A percentile compares a stretch with the other conserved stretches of the same genome.
These are phyloP conservation scores for Marsdenia floribunda DNA, from an alignment of 257 asterid species.

Conservation along the genomic window DNA sequence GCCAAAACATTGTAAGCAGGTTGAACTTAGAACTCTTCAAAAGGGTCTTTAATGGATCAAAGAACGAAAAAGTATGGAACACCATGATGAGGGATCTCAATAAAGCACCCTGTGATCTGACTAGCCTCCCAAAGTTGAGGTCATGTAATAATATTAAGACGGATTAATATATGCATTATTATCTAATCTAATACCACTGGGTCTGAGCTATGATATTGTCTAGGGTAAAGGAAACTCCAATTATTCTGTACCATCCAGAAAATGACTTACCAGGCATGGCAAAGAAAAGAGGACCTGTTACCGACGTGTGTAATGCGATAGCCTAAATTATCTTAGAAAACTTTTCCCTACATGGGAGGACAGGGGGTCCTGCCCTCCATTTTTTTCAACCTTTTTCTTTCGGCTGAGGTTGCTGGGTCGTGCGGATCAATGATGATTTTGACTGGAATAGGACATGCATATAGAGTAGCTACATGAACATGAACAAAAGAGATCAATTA, in stretches of 20 bases:
- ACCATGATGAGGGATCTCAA: not conserved
- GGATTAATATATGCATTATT: not conserved
- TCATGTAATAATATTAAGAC: not conserved
- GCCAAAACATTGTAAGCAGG: not conserved
- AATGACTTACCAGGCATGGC: not conserved
- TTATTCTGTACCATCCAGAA: not conserved
- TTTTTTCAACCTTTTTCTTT: slow-evolving; percentile 2
- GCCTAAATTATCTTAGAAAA: too few species aligned
- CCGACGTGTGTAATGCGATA: too few species aligned
- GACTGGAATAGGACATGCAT: not conserved
- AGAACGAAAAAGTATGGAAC: not conserved
- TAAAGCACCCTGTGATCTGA: not conserved
- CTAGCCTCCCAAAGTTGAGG: not conserved
- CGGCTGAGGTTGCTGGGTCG: not conserved
- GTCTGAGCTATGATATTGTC: not conserved
- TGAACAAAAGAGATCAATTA: not conserved
- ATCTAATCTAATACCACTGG: not conserved
- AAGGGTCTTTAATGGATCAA: not conserved
- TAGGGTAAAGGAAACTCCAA: not conserved
- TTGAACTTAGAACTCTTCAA: not conserved
- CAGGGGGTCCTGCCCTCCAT: not conserved
- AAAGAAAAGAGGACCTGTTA: not conserved
- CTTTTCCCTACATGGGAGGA: not conserved
- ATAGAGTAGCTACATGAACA: not conserved
- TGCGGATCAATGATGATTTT: slow-evolving; percentile 5